Percentiles rank a stretch among this genome's conserved stretches.
Conservation (phyloP, 495 filamentous ascomycete species). For the Copromyces sp. region DNA sequence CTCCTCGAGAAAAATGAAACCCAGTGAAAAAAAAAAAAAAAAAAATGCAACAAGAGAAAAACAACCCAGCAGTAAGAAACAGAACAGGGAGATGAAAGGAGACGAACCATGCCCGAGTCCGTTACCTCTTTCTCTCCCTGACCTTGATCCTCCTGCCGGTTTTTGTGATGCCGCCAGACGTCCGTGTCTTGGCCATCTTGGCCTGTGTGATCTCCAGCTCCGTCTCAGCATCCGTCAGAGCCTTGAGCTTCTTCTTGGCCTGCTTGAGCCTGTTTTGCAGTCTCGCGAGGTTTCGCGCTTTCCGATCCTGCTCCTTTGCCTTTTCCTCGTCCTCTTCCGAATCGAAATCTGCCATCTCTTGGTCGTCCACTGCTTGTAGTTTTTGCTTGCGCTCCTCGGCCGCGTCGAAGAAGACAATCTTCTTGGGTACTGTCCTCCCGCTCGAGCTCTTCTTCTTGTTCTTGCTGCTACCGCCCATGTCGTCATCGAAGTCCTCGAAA, state of each 20-base stretch:
- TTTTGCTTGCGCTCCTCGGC: slow-evolving; percentile 23
- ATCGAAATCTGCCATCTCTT: slow-evolving; percentile 21
- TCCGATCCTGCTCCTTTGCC: slow-evolving; percentile 38
- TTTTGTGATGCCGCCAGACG: slow-evolving; percentile 69
- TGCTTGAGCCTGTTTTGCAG: slow-evolving; percentile 44
- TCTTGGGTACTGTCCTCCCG: slow-evolving; percentile 19
- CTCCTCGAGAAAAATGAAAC: slow-evolving; percentile 3
- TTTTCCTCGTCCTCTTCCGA: slow-evolving; percentile 37
- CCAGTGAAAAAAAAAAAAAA: background rate
- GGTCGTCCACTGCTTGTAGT: slow-evolving; percentile 30
- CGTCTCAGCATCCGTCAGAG: slow-evolving; percentile 61
- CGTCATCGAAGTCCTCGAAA: slow-evolving; percentile 14
- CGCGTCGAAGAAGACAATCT: slow-evolving; percentile 37
- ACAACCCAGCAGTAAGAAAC: background rate
- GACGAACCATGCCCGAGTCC: background rate
- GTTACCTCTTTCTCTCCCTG: slow-evolving; percentile 67
- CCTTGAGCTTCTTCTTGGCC: slow-evolving; percentile 56
- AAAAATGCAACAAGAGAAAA: slow-evolving; percentile 5
- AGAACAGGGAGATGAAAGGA: background rate
- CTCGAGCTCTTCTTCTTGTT: background rate
- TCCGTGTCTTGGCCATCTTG: slow-evolving; percentile 59
- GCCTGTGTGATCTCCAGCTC: slow-evolving; percentile 58
- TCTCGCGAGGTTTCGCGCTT: slow-evolving; percentile 33
- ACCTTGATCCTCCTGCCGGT: slow-evolving; percentile 75
- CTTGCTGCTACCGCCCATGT: slow-evolving; percentile 7